Evolutionary conservation across 2,329 filamentous ascomycete genomes (phyloP).

Genomic region (Furcasterigmium sp.): DNA sequence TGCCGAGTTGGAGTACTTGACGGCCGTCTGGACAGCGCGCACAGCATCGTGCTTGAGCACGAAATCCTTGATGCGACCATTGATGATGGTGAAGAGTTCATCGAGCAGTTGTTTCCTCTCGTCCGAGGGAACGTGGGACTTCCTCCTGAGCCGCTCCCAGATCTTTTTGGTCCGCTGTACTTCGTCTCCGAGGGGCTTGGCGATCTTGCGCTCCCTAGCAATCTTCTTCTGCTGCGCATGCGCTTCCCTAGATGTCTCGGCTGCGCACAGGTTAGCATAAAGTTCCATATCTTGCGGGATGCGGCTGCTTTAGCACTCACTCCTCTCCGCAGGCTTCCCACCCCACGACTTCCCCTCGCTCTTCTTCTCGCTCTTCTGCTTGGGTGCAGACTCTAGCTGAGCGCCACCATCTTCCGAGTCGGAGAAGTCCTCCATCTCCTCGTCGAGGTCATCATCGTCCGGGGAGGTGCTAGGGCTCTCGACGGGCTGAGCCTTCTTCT

Average conservation of each 20-base stretch:
- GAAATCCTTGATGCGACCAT: constrained; percentile 86
- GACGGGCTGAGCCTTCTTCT: constrained; percentile 25
- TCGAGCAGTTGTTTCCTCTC: constrained; percentile 82
- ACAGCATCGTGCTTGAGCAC: constrained; percentile 98
- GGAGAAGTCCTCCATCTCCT: constrained; percentile 35
- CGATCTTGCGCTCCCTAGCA: constrained; percentile 80
- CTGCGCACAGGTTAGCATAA: not conserved
- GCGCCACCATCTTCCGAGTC: constrained; percentile 51
- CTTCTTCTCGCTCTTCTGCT: constrained; percentile 27
- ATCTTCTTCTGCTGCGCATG: constrained; percentile 91
- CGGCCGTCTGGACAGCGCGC: constrained; percentile 90
- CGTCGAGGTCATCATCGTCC: constrained; percentile 22
- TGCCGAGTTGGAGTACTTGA: constrained; percentile 87
- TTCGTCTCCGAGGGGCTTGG: constrained; percentile 88
- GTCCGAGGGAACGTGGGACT: constrained; percentile 86
- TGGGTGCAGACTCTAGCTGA: constrained; percentile 27
- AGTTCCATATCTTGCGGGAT: not conserved
- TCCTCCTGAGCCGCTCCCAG: constrained; percentile 89
- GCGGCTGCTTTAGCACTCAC: constrained; percentile 20
- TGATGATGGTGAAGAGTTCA: constrained; percentile 88
- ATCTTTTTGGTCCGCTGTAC: constrained; percentile 90
- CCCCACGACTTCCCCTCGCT: constrained; percentile 15
- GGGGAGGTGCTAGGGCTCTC: constrained; percentile 21
- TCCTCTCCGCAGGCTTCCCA: constrained; percentile 35
- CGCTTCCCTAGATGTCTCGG: constrained; percentile 63